Base-by-base conservation (phyloP, 1,139 yeast genomes). In the Hansenula lynferdii region DNA sequence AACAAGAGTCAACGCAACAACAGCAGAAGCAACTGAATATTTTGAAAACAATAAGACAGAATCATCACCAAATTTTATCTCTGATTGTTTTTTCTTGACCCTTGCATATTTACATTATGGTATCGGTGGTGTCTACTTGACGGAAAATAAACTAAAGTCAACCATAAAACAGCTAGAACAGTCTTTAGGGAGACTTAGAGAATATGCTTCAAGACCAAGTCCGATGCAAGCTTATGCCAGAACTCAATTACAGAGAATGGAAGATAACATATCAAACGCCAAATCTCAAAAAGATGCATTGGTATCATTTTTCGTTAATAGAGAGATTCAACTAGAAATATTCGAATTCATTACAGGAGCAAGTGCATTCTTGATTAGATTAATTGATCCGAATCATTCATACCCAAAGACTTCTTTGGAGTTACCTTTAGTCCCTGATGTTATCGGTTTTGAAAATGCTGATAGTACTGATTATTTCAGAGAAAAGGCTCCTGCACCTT, bases 21-120 rank as follows among this genome's bases (percentile, higher is more conserved):
- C 75, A 29, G 74, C 73, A 43, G 94, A 86, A 50, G 81, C 87
- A 2, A 71, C 71, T 31, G 77, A 75, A 38, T 80, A 72, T 53
- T 77, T 72, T 50, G 60, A 67, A 25, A 57, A 57, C 11, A 47
- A 58, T 14, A 57, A 60, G 24, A 52, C 57, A 5, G 56, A 53
- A 2, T 64, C 60, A 3, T 55, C 61, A 24, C 64, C 86, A 6
- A 92, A 92, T 53, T 92, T 92, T 57, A 84, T 94, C 15, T 80
- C 96, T 6, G 92, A 90, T 50, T 83, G 95, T 52, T 94, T 89
- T 61, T 92, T 73, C 56, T 61, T 92, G 42, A 78, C 94, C 9
- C 67, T 84, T 37, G 79, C 95, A 0, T 89, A 83, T 57, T 64
- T 87, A 40, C 90, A 92, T 50, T 94, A 85, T 60, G 99, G 97